Evolutionary conservation across 208 protist species (phyloP).

Genomic region (Acanthamoeba lenticulata): DNA sequence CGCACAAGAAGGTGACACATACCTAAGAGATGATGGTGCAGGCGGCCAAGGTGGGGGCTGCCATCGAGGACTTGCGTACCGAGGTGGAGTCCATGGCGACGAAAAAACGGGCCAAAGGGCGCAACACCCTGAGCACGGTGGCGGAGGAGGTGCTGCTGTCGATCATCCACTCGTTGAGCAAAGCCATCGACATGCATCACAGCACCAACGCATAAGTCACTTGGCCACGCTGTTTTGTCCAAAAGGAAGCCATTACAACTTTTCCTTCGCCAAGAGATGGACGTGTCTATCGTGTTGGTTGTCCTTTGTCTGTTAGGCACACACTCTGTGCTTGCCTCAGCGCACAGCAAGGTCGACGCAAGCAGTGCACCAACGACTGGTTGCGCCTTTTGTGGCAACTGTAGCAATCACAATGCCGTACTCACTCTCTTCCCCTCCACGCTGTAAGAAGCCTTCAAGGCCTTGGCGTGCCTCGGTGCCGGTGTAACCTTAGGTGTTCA

Average conservation of each 20-base stretch:
- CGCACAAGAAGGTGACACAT: neutral
- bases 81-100: neutral
- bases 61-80: neutral
- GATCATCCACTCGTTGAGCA: neutral
- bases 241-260: too few species aligned
- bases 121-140: neutral
- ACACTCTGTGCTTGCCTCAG: too few species aligned
- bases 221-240: too few species aligned
- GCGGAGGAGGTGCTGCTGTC: neutral
- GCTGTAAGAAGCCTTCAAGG: too few species aligned
- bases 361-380: neutral
- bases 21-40: neutral
- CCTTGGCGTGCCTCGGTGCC: too few species aligned
- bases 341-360: too few species aligned
- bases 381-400: slow-evolving; percentile 35
- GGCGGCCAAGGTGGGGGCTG: neutral
- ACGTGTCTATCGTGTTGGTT: too few species aligned
- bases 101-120: neutral
- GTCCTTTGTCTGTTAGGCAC: too few species aligned
- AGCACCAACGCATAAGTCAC: too few species aligned
- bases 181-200: neutral
- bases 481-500: neutral
- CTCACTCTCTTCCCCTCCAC: too few species aligned
- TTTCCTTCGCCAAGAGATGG: too few species aligned
- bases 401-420: slow-evolving; percentile 44